These are phyloP conservation scores for Gnaphalium uliginosum DNA, from an alignment of 129 eudicot species.

Conservation along the genomic window DNA sequence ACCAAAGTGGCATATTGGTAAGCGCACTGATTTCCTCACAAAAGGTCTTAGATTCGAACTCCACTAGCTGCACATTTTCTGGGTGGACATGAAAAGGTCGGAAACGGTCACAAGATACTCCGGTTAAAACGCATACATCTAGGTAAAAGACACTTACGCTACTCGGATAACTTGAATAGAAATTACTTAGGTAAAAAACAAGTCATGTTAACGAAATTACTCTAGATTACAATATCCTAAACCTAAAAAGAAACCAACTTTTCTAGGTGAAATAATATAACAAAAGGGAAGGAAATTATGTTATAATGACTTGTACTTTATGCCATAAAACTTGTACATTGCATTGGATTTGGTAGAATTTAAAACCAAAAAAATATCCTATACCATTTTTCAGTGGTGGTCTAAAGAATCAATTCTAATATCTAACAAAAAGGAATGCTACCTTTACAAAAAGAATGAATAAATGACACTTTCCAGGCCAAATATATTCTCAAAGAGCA, in stretches of 20 bases:
- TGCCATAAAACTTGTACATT: neutral
- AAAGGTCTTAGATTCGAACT: no score
- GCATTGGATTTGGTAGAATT: neutral
- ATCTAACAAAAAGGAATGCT: neutral
- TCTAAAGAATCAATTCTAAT: neutral
- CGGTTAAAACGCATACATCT: no score
- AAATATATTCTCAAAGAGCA: neutral
- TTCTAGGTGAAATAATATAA: neutral
- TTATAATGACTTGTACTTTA: neutral
- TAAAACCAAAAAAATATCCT: no score
- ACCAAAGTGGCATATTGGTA: no score
- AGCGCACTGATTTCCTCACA: no score
- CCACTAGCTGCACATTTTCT: no score
- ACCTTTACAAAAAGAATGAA: slow-evolving; percentile 1
- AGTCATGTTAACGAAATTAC: neutral
- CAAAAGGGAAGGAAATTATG: neutral
- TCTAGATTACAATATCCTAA: neutral
- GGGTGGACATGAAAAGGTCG: no score
- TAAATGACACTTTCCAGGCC: neutral
- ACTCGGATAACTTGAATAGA: no score
- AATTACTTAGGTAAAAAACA: no score
- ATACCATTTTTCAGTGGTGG: neutral
- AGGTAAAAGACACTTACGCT: no score
- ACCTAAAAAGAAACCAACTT: neutral
- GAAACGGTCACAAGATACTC: no score